Conservation (phyloP, 306 rosid genomes). For the Rosa multiflora region DNA sequence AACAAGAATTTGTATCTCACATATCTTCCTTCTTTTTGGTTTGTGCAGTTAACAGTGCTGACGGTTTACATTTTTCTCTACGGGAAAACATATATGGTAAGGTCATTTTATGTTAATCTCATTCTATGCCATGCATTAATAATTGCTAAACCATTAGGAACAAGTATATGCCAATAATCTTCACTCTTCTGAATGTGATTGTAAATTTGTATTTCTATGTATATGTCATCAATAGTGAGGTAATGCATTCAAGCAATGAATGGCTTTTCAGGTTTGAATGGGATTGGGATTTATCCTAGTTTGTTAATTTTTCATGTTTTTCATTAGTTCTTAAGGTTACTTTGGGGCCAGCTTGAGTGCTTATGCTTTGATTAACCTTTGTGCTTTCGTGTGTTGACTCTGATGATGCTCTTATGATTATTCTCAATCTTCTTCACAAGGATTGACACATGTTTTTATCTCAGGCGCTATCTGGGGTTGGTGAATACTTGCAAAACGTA, state of each 20-base stretch:
- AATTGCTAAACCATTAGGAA: background rate
- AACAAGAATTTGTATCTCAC: slow-evolving; percentile 26
- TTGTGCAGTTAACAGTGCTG: slow-evolving; percentile 88
- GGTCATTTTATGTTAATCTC: slow-evolving; percentile 28
- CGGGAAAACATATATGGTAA: slow-evolving; percentile 81
- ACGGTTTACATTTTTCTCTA: slow-evolving; percentile 81
- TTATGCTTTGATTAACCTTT: background rate
- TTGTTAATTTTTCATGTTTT: background rate
- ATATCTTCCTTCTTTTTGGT: slow-evolving; percentile 8
- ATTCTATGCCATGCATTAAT: background rate
- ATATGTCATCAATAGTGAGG: background rate
- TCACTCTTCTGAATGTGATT: background rate
- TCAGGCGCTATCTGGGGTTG: slow-evolving; percentile 95
- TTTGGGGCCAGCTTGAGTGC: background rate
- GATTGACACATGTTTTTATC: slow-evolving; percentile 14
- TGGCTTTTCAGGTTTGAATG: background rate
- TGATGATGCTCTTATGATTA: background rate
- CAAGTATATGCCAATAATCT: background rate
- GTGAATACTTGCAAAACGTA: slow-evolving; percentile 54
- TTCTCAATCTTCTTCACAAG: background rate
- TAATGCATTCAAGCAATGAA: background rate
- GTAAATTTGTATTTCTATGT: background rate
- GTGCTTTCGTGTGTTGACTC: background rate
- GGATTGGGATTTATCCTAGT: background rate
- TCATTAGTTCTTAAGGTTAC: background rate